These are phyloP conservation scores for Eucalyptus marginata DNA, from an alignment of 345 rosid genomes.

Conservation along the genomic window DNA sequence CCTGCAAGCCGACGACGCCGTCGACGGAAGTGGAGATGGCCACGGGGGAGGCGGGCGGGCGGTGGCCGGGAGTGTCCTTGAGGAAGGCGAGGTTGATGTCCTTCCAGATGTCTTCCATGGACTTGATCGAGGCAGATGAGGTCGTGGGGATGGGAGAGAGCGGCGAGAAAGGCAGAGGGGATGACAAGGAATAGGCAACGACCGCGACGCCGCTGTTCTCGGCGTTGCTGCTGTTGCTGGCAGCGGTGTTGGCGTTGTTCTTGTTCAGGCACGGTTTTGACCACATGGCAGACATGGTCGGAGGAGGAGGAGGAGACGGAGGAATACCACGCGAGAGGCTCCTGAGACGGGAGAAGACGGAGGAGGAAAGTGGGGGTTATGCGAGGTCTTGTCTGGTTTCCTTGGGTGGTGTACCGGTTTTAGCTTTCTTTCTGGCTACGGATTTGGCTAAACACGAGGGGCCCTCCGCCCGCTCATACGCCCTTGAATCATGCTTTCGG, in stretches of 20 bases:
- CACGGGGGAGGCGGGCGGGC: neutral
- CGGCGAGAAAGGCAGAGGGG: neutral
- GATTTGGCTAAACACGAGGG: neutral
- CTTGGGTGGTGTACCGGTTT: neutral
- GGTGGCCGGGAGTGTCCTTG: neutral
- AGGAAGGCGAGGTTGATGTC: constrained; percentile 8
- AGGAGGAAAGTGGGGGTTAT: neutral
- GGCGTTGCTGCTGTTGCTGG: neutral
- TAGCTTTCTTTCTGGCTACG: neutral
- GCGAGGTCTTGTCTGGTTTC: neutral
- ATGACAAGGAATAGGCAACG: neutral
- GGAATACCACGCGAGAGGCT: neutral
- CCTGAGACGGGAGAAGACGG: neutral
- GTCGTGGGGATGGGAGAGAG: neutral
- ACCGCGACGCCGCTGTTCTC: neutral
- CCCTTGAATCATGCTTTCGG: neutral
- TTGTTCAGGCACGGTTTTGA: neutral
- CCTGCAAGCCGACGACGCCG: neutral
- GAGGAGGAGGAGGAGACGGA: neutral
- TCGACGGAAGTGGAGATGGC: neutral
- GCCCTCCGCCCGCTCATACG: neutral
- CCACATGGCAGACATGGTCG: neutral
- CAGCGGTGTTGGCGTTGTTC: neutral
- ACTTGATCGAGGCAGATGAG: neutral
- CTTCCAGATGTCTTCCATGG: constrained; percentile 50